These are phyloP conservation scores for Eragrostis curvula DNA, from an alignment of 176 grass and related monocot genomes.

Conservation along the genomic window DNA sequence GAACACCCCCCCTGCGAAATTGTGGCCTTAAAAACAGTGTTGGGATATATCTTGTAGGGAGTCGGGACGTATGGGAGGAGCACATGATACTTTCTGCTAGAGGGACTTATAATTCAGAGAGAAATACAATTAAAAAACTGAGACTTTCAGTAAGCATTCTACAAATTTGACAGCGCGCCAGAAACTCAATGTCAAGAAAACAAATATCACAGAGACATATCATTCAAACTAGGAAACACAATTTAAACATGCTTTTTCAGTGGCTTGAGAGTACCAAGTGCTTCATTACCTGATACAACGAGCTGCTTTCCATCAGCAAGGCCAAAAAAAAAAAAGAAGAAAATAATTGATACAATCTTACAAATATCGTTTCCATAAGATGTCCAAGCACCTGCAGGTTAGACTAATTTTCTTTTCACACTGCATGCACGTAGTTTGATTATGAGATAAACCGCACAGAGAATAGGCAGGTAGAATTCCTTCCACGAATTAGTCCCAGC, in stretches of 20 bases:
- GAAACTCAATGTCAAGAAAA: neutral
- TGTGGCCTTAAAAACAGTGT: no score
- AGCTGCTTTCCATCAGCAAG: neutral
- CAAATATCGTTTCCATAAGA: slow-evolving; percentile 10
- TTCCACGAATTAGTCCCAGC: slow-evolving; percentile 12
- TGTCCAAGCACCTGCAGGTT: slow-evolving; percentile 25
- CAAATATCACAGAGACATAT: neutral
- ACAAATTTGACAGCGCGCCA: neutral
- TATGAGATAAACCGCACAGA: neutral
- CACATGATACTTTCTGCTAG: no score
- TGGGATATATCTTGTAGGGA: no score
- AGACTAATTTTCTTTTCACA: slow-evolving; percentile 28
- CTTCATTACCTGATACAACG: slow-evolving; percentile 19
- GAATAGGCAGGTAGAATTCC: slow-evolving; percentile 12
- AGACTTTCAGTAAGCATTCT: neutral
- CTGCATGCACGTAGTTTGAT: slow-evolving; percentile 7
- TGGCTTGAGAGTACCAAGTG: neutral
- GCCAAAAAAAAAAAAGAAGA: neutral
- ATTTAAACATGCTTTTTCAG: neutral
- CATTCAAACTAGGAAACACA: slow-evolving; percentile 17
- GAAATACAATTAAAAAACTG: no score
- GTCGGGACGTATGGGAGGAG: no score
- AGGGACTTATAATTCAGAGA: no score
- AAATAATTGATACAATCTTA: neutral
- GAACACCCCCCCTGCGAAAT: no score